A percentile compares a stretch with the other conserved stretches of the same genome.
Conservation (phyloP, 1,284 basidiomycete species). For the Coniferiporia weirii region DNA sequence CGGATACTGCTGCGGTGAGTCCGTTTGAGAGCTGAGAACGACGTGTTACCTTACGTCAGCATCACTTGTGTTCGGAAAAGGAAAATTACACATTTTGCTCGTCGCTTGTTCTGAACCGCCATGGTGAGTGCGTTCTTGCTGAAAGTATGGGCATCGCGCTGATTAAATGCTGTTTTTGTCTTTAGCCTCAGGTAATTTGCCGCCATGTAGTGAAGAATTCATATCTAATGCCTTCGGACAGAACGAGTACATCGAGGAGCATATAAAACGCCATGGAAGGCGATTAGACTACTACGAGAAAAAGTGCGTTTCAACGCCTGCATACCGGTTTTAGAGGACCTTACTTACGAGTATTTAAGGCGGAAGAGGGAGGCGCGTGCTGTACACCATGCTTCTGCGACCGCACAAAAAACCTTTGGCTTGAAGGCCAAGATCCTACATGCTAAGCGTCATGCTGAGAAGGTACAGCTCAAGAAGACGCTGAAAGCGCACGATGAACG, state of each 20-base stretch:
- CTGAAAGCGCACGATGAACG: slow-evolving; percentile 99
- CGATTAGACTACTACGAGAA: slow-evolving; percentile 82
- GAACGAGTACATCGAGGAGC: slow-evolving; percentile 92
- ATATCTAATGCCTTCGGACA: slow-evolving; percentile 28
- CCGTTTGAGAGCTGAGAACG: not conserved
- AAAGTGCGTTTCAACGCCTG: slow-evolving; percentile 48
- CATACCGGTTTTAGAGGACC: not conserved
- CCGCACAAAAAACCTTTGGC: slow-evolving; percentile 93
- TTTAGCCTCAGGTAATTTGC: slow-evolving; percentile 61
- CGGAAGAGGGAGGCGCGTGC: slow-evolving; percentile 92
- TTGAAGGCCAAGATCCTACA: slow-evolving; percentile 98
- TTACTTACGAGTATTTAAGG: slow-evolving; percentile 37
- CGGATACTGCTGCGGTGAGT: not conserved
- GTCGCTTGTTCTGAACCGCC: slow-evolving; percentile 23
- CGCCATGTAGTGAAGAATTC: not conserved
- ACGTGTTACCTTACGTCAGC: slow-evolving; percentile 1
- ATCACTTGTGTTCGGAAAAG: not conserved
- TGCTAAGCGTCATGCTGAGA: slow-evolving; percentile 93
- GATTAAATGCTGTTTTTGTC: slow-evolving; percentile 17
- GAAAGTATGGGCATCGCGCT: slow-evolving; percentile 18
- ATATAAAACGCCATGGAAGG: slow-evolving; percentile 82
- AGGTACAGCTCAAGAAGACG: slow-evolving; percentile 98
- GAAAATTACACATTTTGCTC: not conserved
- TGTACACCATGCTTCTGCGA: slow-evolving; percentile 82
- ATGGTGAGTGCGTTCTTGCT: slow-evolving; percentile 44